Conservation (phyloP, 306 rosid genomes). For the Rosa chinensis region DNA sequence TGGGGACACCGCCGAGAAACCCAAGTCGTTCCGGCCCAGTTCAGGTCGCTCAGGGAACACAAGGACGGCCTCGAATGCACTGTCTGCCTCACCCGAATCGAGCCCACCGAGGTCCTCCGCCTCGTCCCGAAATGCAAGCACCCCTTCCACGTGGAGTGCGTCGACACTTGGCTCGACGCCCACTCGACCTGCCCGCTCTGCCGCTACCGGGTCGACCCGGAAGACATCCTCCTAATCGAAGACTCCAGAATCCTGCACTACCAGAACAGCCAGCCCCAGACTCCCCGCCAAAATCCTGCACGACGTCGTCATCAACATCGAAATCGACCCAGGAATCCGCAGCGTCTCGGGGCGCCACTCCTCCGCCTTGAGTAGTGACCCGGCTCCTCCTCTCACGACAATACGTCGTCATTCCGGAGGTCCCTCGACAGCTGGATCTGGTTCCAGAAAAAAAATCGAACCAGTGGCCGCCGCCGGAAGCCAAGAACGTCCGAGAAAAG, state of each 20-base stretch:
- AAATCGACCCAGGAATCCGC: slow-evolving; percentile 24
- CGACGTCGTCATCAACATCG: slow-evolving; percentile 28
- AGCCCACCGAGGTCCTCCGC: slow-evolving; percentile 63
- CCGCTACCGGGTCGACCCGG: slow-evolving; percentile 82
- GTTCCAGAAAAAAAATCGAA: slow-evolving; percentile 24
- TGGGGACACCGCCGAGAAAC: neutral
- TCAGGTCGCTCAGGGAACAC: slow-evolving; percentile 57
- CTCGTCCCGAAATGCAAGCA: slow-evolving; percentile 86
- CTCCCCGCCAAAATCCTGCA: neutral
- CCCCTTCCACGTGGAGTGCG: slow-evolving; percentile 95
- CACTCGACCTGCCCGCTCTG: slow-evolving; percentile 96
- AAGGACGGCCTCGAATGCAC: slow-evolving; percentile 82
- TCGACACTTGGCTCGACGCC: slow-evolving; percentile 97
- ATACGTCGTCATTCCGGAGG: slow-evolving; percentile 52
- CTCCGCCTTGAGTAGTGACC: slow-evolving; percentile 56
- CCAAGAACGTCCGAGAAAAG: slow-evolving; percentile 61
- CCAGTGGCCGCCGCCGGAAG: slow-evolving; percentile 32
- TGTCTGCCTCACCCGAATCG: slow-evolving; percentile 63
- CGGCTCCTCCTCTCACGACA: neutral
- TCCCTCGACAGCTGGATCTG: slow-evolving; percentile 58
- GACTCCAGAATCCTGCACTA: slow-evolving; percentile 24
- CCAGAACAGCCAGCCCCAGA: neutral
- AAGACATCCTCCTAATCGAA: slow-evolving; percentile 63
- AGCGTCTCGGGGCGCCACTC: slow-evolving; percentile 67
- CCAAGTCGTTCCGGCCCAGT: slow-evolving; percentile 56